A percentile compares a stretch with the other conserved stretches of the same genome.
These are phyloP conservation scores for Hypoxylon sp. DNA, from an alignment of 2,329 filamentous ascomycete genomes.

Conservation along the genomic window DNA sequence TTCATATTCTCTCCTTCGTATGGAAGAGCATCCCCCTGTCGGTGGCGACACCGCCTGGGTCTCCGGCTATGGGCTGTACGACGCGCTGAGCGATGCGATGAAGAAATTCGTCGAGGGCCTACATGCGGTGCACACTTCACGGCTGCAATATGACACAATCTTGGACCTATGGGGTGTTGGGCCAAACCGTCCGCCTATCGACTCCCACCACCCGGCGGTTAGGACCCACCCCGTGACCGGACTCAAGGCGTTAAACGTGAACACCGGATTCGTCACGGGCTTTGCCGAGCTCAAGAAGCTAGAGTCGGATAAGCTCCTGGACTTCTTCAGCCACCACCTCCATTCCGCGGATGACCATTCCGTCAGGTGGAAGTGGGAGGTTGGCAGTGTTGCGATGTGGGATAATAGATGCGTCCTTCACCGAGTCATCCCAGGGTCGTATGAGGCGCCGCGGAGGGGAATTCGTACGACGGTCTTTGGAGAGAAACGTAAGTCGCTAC, in stretches of 20 bases:
- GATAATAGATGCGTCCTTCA: slow-evolving; percentile 62
- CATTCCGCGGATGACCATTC: slow-evolving; percentile 66
- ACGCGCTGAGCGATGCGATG: slow-evolving; percentile 61
- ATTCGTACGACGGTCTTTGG: slow-evolving; percentile 62
- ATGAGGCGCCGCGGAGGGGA: slow-evolving; percentile 56
- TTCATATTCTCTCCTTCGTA: slow-evolving; percentile 65
- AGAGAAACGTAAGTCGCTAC: slow-evolving; percentile 59
- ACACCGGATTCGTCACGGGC: slow-evolving; percentile 62
- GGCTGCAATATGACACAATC: slow-evolving; percentile 64
- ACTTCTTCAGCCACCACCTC: slow-evolving; percentile 63
- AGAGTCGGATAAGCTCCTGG: slow-evolving; percentile 63
- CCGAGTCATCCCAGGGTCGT: slow-evolving; percentile 61
- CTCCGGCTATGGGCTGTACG: slow-evolving; percentile 63
- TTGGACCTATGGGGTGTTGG: slow-evolving; percentile 61
- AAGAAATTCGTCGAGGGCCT: slow-evolving; percentile 61
- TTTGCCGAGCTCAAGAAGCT: slow-evolving; percentile 66
- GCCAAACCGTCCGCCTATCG: slow-evolving; percentile 62
- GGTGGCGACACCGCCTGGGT: slow-evolving; percentile 66
- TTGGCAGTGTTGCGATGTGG: slow-evolving; percentile 66
- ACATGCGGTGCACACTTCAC: slow-evolving; percentile 63
- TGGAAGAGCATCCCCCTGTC: slow-evolving; percentile 65
- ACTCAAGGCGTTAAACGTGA: slow-evolving; percentile 63
- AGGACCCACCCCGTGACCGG: slow-evolving; percentile 65
- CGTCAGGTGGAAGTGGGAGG: slow-evolving; percentile 66
- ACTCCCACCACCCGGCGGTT: slow-evolving; percentile 64